Percentiles rank a stretch among this genome's conserved stretches.
These are phyloP conservation scores for Pseudogymnoascus sp. DNA, from an alignment of 2,329 filamentous ascomycete genomes.

Conservation along the genomic window DNA sequence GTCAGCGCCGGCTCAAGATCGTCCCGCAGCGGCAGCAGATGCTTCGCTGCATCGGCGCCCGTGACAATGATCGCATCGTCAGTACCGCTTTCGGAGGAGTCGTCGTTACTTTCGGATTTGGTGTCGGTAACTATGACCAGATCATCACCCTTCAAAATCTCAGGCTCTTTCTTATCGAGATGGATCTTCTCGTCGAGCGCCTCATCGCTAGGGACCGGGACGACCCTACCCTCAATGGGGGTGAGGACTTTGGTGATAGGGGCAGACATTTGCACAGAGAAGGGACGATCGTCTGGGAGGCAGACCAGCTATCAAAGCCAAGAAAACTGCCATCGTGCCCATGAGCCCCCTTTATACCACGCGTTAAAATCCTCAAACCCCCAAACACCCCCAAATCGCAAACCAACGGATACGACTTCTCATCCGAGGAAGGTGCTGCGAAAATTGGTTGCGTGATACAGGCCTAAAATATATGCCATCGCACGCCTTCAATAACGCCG, in stretches of 20 bases:
- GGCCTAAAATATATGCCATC: not conserved
- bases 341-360: not conserved
- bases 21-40: slow-evolving; percentile 45
- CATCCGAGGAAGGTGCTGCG: not conserved
- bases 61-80: slow-evolving; percentile 43
- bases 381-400: not conserved
- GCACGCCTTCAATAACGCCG: not conserved
- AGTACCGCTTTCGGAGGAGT: slow-evolving; percentile 28
- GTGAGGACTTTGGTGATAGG: slow-evolving; percentile 22
- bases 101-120: slow-evolving; percentile 19
- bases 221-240: slow-evolving; percentile 27
- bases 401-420: not conserved
- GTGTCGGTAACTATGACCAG: slow-evolving; percentile 18
- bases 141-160: slow-evolving; percentile 16
- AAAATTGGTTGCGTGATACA: not conserved
- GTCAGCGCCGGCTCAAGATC: slow-evolving; percentile 45
- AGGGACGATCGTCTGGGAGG: slow-evolving; percentile 7
- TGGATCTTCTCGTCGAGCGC: slow-evolving; percentile 28
- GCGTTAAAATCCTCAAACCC: not conserved
- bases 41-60: slow-evolving; percentile 41
- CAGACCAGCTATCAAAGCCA: not conserved
- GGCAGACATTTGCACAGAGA: slow-evolving; percentile 17
- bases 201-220: slow-evolving; percentile 25
- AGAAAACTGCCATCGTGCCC: not conserved
- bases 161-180: slow-evolving; percentile 12